Evolutionary conservation across 208 protist species (phyloP).

Genomic region (Trypanosoma boissoni): DNA sequence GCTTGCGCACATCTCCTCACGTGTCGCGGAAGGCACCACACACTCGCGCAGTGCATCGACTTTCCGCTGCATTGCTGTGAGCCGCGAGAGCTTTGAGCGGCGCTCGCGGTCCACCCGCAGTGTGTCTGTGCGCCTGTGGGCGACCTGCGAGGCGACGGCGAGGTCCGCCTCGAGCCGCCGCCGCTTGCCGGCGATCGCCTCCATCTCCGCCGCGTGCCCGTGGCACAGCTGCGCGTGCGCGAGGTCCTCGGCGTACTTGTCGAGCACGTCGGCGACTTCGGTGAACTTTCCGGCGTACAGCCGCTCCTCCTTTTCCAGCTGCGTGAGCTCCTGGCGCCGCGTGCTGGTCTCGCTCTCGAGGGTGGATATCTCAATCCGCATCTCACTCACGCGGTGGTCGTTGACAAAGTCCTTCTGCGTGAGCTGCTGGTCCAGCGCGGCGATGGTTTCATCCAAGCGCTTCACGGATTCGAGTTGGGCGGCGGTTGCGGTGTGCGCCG

Average conservation of each 20-base stretch:
- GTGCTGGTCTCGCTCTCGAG: conserved; percentile 53
- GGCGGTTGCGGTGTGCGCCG: conserved; percentile 38
- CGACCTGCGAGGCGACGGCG: conserved; percentile 54
- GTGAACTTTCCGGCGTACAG: conserved; percentile 45
- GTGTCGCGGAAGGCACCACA: conserved; percentile 14
- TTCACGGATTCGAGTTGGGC: conserved; percentile 49
- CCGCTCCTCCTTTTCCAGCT: conserved; percentile 52
- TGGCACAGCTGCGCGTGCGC: conserved; percentile 35
- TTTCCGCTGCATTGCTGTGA: conserved; percentile 65
- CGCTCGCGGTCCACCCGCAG: conserved; percentile 59
- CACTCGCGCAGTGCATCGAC: conserved; percentile 55
- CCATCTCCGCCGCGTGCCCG: conserved; percentile 38
- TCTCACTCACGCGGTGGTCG: conserved; percentile 63
- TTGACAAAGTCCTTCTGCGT: conserved; percentile 55
- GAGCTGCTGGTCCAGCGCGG: conserved; percentile 42
- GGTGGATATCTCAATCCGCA: conserved; percentile 66
- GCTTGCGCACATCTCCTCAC: not conserved
- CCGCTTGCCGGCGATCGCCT: conserved; percentile 43
- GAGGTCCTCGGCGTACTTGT: conserved; percentile 56
- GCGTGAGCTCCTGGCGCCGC: conserved; percentile 50
- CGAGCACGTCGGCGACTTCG: conserved; percentile 46
- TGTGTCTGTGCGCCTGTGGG: conserved; percentile 49
- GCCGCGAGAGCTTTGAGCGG: conserved; percentile 51
- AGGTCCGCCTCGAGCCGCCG: conserved; percentile 61
- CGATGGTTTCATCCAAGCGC: conserved; percentile 55